Conservation (phyloP, 176 grass and related monocot species). For the Leersia perrieri region DNA sequence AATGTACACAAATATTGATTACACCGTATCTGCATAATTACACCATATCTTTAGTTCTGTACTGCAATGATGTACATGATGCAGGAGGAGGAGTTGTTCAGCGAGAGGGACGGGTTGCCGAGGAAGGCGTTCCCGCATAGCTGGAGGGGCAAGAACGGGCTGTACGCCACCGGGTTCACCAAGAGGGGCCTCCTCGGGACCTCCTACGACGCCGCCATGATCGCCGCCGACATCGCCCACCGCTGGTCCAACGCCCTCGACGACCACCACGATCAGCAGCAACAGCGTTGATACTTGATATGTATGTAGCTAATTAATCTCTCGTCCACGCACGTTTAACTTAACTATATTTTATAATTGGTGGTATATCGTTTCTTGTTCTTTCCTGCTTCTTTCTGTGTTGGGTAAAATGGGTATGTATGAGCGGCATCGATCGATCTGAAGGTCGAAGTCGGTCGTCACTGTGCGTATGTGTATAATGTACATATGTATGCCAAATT, state of each 20-base stretch:
- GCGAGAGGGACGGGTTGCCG: constrained; percentile 56
- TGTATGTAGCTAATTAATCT: background rate
- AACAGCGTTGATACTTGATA: background rate
- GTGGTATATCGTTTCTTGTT: background rate
- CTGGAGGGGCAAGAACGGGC: constrained; percentile 72
- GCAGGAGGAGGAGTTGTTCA: constrained; percentile 73
- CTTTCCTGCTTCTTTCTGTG: background rate
- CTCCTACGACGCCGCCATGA: constrained; percentile 58
- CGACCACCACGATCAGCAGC: background rate
- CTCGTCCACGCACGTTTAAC: background rate
- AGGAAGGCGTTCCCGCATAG: constrained; percentile 60
- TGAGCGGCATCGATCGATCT: no score
- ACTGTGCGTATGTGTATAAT: background rate
- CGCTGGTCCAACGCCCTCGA: constrained; percentile 42
- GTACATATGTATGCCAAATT: background rate
- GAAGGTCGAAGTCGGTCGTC: background rate
- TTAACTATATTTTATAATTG: background rate
- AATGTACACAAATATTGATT: background rate
- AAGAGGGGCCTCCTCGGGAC: constrained; percentile 63
- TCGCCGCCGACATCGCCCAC: constrained; percentile 61
- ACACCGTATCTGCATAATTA: no score
- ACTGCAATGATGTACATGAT: no score
- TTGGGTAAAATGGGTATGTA: background rate
- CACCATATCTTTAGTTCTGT: no score
- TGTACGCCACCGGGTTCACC: constrained; percentile 74